These are phyloP conservation scores for Gyrodon lividus DNA, from an alignment of 768 basidiomycete species.

Conservation along the genomic window DNA sequence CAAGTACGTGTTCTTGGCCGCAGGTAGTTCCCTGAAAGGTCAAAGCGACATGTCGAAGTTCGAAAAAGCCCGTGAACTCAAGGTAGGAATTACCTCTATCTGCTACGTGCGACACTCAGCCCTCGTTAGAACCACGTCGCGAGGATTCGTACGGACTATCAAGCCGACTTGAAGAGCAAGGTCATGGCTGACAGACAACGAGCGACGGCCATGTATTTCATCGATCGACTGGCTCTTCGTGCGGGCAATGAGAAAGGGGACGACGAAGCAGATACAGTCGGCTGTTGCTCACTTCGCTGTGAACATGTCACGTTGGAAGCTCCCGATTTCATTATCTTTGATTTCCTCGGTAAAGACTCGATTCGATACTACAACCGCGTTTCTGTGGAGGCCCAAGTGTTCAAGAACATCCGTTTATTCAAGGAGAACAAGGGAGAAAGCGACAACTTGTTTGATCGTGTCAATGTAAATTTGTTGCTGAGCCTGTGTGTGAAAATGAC, in stretches of 20 bases:
- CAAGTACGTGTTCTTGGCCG: slow-evolving; percentile 97
- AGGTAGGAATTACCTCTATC: slow-evolving; percentile 48
- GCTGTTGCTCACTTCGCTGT: slow-evolving; percentile 95
- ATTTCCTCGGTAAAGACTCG: slow-evolving; percentile 99
- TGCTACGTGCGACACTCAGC: slow-evolving; percentile 5
- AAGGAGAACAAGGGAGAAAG: slow-evolving; percentile 88
- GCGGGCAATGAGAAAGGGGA: slow-evolving; percentile 99
- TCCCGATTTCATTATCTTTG: slow-evolving; percentile 87
- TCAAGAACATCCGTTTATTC: slow-evolving; percentile 98
- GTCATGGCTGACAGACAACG: slow-evolving; percentile 94
- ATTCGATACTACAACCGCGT: slow-evolving; percentile 96
- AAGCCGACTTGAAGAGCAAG: slow-evolving; percentile 78
- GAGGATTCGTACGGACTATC: slow-evolving; percentile 87
- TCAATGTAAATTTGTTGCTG: slow-evolving; percentile 55
- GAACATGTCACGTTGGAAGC: slow-evolving; percentile 93
- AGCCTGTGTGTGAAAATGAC: slow-evolving; percentile 16
- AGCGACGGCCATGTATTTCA: slow-evolving; percentile 99
- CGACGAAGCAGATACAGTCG: slow-evolving; percentile 98
- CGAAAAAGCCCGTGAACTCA: slow-evolving; percentile 95
- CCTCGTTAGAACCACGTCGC: slow-evolving; percentile 77
- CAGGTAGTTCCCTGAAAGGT: slow-evolving; percentile 96
- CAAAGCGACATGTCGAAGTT: slow-evolving; percentile 98
- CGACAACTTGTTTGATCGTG: slow-evolving; percentile 92
- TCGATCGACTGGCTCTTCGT: slow-evolving; percentile 94
- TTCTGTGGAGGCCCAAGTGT: slow-evolving; percentile 85